These are phyloP conservation scores for Podospora didyma DNA, from an alignment of 495 filamentous ascomycete species.

Conservation along the genomic window DNA sequence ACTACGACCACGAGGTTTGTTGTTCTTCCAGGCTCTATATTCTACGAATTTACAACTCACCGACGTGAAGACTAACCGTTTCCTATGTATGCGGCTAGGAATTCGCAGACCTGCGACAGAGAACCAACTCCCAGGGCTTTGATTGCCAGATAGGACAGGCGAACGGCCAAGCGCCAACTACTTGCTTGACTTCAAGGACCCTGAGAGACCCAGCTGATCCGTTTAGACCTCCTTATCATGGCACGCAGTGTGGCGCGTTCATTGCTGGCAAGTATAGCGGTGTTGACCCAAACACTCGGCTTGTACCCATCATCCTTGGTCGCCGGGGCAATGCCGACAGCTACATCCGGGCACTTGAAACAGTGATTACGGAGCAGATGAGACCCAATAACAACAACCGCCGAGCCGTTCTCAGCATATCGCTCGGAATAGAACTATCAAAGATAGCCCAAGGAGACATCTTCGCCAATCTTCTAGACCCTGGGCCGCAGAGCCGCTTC, in stretches of 20 bases:
- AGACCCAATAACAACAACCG: background rate
- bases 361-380: background rate
- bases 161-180: background rate
- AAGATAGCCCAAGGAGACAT: background rate
- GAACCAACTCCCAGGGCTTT: background rate
- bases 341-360: background rate
- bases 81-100: background rate
- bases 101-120: background rate
- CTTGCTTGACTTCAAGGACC: background rate
- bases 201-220: background rate
- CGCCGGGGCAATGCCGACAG: background rate
- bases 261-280: background rate
- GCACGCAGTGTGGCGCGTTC: background rate
- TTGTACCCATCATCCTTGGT: background rate
- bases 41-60: background rate
- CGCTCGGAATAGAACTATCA: background rate
- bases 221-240: background rate
- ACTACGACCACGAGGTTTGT: background rate
- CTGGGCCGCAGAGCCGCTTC: background rate
- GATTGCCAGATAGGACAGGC: background rate
- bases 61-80: background rate
- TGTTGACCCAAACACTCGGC: background rate
- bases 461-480: background rate
- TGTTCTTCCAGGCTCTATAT: background rate
- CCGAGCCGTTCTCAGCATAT: background rate